Evolutionary conservation across 2,329 filamentous ascomycete genomes (phyloP), one percentile per base, ranked within the genome.

Genomic region (Harringtonia aguacate): DNA sequence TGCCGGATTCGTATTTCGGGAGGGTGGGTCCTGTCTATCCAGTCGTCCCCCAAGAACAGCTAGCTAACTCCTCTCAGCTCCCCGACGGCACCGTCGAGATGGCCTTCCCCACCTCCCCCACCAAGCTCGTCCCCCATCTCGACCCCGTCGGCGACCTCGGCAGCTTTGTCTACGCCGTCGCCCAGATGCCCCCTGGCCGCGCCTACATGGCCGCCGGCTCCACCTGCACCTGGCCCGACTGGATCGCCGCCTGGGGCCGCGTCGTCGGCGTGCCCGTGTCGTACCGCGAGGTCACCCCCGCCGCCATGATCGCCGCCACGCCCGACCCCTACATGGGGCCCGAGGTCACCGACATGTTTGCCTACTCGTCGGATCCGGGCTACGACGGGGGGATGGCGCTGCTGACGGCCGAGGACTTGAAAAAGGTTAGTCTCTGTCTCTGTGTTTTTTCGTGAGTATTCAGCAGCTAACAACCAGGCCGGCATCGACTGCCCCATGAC

Each of bases 121-220:
- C 63, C 38, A 60, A 55, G 21, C 47, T 49, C 1, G 53, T 67
- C 0, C 70, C 68, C 4, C 70, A 74, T 37, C 53, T 73, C 1
- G 63, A 65, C 15, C 66, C 71, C 7, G 63, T 63, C n/a, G 55
- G 55, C 4, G 70, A 75, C 47, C 62, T 64, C 54, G 70, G 70
- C 0, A 65, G 58, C 50, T 70, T 72, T 40, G 61, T 64, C 14
- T 70, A 69, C 40, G 70, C 67, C 12, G 67, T 73, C 1, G 63
- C 61, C 37, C 63, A 72, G 47, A 69, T 72, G 66, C 64, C 67
- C 0, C 62, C 69, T 0, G 68, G 69, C 1, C 67, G 67, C 38
- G 54, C 57, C 2, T 73, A 72, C 51, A 70, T 74, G 62, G 69
- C 69, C 0, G 66, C 58, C 27, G 68, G 69, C 3, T 62, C 66